Base-by-base conservation (phyloP, 2,329 filamentous ascomycete species). In the Fusarium virguliforme region DNA sequence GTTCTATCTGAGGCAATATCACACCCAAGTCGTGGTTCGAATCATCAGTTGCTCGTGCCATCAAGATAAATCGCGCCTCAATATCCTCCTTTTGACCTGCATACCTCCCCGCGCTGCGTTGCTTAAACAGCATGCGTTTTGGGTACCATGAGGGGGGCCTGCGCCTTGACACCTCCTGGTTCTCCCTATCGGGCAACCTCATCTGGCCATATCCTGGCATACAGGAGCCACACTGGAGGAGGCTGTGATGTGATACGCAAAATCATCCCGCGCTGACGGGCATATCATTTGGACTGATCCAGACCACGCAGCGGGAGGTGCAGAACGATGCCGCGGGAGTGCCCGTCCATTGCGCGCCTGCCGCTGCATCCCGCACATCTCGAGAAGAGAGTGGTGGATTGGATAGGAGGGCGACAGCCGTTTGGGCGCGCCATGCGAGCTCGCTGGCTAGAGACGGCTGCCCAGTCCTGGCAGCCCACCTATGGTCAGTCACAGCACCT, bases 301-400 rank as follows among this genome's bases (percentile, higher is more conserved):
- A 61, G 71, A 70, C 62, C 71, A 69, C 67, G 62, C 58, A 53
- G 54, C 62, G 68, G 56, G 46, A 74, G 66, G 58, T 48, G 70
- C 57, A 64, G 61, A 70, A 57, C 48, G 60, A 69, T 67, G 63
- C 63, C 56, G 71, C 74, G 74, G 74, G 74, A 76, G 74, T 64
- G 74, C 67, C 74, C 74, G 74, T 65, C 65, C 46, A 62, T 74
- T 73, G 69, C 74, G 69, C 74, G 68, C 69, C 69, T 74, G 72
- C 74, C 74, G 74, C 71, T 72, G 72, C 68, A 69, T 65, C 60
- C 67, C 62, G 37, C 56, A 58, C 53, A 61, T 58, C 37, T 32
- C 43, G 24, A 58, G 18, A 40, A 55, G 48, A 30, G 18, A 61
- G 56, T 67, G 58, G 62, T 60, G 59, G 55, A 71, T 67, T 66